Evolutionary conservation across 2,329 filamentous ascomycete genomes (phyloP).

Genomic region (Colletotrichum neosansevieriae): DNA sequence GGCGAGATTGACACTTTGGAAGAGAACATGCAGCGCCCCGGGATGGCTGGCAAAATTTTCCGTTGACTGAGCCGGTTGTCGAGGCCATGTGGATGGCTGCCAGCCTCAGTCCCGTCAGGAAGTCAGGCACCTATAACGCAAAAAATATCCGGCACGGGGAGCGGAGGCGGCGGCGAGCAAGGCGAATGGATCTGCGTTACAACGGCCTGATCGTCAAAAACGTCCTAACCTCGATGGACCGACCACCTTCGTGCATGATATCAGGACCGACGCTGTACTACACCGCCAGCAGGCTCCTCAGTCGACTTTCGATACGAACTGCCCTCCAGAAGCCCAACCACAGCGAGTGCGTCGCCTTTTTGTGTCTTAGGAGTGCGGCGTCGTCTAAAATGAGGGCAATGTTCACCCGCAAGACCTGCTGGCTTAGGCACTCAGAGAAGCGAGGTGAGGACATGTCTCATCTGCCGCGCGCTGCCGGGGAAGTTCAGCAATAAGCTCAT

Average conservation of each 20-base stretch:
- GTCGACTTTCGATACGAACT: slow-evolving; percentile 41
- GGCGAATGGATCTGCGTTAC: slow-evolving; percentile 27
- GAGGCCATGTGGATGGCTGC: slow-evolving; percentile 34
- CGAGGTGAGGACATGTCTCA: slow-evolving; percentile 36
- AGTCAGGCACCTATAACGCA: slow-evolving; percentile 22
- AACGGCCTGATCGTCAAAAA: slow-evolving; percentile 32
- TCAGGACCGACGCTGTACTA: slow-evolving; percentile 33
- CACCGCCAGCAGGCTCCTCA: slow-evolving; percentile 22
- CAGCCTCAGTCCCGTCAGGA: slow-evolving; percentile 25
- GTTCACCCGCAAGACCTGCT: slow-evolving; percentile 11
- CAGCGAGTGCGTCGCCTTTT: slow-evolving; percentile 13
- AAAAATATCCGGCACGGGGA: slow-evolving; percentile 23
- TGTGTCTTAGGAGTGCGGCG: slow-evolving; percentile 14
- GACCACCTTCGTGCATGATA: slow-evolving; percentile 29
- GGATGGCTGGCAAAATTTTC: slow-evolving; percentile 36
- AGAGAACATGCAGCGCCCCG: slow-evolving; percentile 25
- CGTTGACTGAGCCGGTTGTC: slow-evolving; percentile 26
- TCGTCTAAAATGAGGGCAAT: neutral
- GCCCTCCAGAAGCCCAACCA: slow-evolving; percentile 6
- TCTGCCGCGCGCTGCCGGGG: slow-evolving; percentile 4
- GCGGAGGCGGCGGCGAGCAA: neutral
- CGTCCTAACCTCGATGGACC: slow-evolving; percentile 17
- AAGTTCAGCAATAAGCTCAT: slow-evolving; percentile 24
- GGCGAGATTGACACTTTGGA: slow-evolving; percentile 19
- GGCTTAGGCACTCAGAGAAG: slow-evolving; percentile 9